These are phyloP conservation scores for Eucalyptus pauciflora DNA, from an alignment of 345 rosid genomes.

Conservation along the genomic window DNA sequence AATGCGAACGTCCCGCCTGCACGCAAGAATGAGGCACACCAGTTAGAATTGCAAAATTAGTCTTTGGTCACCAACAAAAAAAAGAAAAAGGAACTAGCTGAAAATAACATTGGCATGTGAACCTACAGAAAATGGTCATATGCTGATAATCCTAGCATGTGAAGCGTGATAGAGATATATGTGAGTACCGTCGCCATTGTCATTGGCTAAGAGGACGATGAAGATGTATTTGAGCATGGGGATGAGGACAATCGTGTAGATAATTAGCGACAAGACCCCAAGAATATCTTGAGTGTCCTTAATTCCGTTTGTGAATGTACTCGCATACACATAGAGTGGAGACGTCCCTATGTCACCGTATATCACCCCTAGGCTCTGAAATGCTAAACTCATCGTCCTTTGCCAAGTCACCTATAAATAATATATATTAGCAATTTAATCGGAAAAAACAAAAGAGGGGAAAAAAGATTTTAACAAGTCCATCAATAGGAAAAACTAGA, in stretches of 20 bases:
- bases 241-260: slow-evolving; percentile 42
- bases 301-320: slow-evolving; percentile 48
- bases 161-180: not conserved
- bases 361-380: slow-evolving; percentile 65
- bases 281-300: slow-evolving; percentile 29
- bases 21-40: too few species aligned
- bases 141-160: not conserved
- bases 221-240: slow-evolving; percentile 60
- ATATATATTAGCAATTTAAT: not conserved
- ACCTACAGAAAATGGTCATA: not conserved
- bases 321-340: slow-evolving; percentile 54
- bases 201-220: slow-evolving; percentile 71
- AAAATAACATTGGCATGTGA: not conserved
- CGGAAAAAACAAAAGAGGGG: not conserved
- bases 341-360: slow-evolving; percentile 85
- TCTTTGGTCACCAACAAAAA: not conserved
- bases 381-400: slow-evolving; percentile 47
- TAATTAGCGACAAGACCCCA: slow-evolving; percentile 60
- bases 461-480: not conserved
- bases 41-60: not conserved
- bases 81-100: not conserved
- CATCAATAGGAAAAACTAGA: not conserved
- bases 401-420: slow-evolving; percentile 25
- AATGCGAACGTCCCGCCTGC: slow-evolving; percentile 78
- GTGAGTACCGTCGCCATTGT: slow-evolving; percentile 64